A percentile compares a stretch with the other conserved stretches of the same genome.
These are phyloP conservation scores for Agrocybe pediades DNA, from an alignment of 768 basidiomycete genomes.

Conservation along the genomic window DNA sequence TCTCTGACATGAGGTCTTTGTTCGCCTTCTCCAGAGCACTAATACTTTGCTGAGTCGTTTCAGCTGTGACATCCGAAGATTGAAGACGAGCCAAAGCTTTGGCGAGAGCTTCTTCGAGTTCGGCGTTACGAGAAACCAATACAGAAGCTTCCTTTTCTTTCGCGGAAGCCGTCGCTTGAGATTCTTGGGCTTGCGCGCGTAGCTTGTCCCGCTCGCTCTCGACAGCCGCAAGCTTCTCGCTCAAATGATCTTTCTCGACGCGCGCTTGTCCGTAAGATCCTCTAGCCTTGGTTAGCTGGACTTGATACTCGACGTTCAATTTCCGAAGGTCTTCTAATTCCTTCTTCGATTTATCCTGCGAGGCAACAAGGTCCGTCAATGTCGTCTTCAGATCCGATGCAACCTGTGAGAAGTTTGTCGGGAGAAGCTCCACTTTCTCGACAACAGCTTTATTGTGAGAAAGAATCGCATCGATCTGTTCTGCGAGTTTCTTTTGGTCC, in stretches of 20 bases:
- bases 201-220: conserved; percentile 71
- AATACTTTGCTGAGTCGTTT: conserved; percentile 62
- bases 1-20: conserved; percentile 56
- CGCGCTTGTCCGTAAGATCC: conserved; percentile 76
- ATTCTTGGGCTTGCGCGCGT: conserved; percentile 54
- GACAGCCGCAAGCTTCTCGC: conserved; percentile 57
- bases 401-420: conserved; percentile 56
- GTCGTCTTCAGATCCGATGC: conserved; percentile 58
- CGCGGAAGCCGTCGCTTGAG: conserved; percentile 42
- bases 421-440: conserved; percentile 58
- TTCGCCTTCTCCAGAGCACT: conserved; percentile 62
- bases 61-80: conserved; percentile 67
- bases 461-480: conserved; percentile 50
- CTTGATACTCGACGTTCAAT: conserved; percentile 67
- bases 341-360: conserved; percentile 56
- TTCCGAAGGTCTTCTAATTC: conserved; percentile 74
- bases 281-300: conserved; percentile 76
- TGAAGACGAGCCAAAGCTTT: conserved; percentile 73
- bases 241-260: conserved; percentile 77
- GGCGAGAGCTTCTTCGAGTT: conserved; percentile 74
- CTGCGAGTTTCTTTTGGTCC: conserved; percentile 51
- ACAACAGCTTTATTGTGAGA: conserved; percentile 53
- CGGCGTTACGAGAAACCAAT: conserved; percentile 52
- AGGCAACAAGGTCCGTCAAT: conserved; percentile 61
- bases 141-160: conserved; percentile 49